Base-by-base conservation (phyloP, 306 rosid species). In the Vigna reflexopilosa region DNA sequence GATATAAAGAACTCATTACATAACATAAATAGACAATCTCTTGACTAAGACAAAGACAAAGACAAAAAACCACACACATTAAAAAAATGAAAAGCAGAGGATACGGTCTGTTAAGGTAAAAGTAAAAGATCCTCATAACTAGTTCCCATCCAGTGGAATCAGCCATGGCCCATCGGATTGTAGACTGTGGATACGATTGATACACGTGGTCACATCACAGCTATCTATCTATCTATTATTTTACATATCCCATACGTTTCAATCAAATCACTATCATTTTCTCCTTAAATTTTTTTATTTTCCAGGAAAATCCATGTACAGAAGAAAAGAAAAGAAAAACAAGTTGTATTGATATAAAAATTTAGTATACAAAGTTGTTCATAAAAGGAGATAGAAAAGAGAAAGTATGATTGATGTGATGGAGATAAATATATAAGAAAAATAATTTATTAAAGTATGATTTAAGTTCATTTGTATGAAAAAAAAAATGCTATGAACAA, bases 71-170 rank as follows among this genome's bases (percentile, higher is more conserved):
- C 36, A 56, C 36, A 57, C 10, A 32, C 3, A 63, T 1, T 34
- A 6, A 16, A 38, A 77, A 38, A 59, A 28, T 42, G 47, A 8
- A 45, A 17, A 6, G 55, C 55, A n/a, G 19, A 72, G 30, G 74
- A 73, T 13, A 12, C 57, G 75, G 75, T 59, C 24, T 45, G 72
- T 26, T 75, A 67, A 67, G 81, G 67, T 50, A 5, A 70, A 36
- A 42, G 76, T 9, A 20, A 40, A 49, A 61, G 59, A 81, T 69
- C 77, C 28, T 40, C 61, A 50, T 9, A 2, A 73, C 61, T 6
- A 67, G 87, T 19, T 77, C 73, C 66, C 66, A 78, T 56, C 81
- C 79, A 85, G 74, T 69, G 58, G 86, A 78, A 81, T 74, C 72
- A 67, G 51, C 56, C 15, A 52, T 73, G 63, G 62, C 76, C 79